Evolutionary conservation across 2,329 filamentous ascomycete genomes (phyloP), one percentile per base, ranked within the genome.

Genomic region (Fusarium palustre): DNA sequence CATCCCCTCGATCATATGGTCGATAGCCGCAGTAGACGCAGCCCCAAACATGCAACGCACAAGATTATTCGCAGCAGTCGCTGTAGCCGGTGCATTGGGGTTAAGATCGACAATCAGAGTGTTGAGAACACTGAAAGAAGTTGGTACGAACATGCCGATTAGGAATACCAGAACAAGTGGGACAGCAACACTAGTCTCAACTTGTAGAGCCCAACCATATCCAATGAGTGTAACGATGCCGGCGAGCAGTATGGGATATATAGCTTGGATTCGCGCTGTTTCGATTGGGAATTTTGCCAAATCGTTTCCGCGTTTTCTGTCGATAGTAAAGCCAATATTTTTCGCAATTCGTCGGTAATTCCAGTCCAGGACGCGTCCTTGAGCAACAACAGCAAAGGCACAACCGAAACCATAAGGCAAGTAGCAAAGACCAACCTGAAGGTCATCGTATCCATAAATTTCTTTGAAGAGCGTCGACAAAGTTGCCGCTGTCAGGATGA

Each of bases 301-400:
- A 68, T 87, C 82, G 63, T 84, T 82, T 22, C 85, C 84, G 12
- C 87, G 86, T 66, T 86, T 88, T 60, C 82, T 84, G 64, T 87
- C 86, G 67, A 93, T 86, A 3, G 82, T 80, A 59, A 93, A 82
- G 8, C 88, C 88, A 18, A 90, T 81, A 33, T 84, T 83, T 49
- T 81, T 83, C 2, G 92, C 91, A 47, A 89, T 85, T 39, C 91
- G 86, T 9, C 88, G 84, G 77, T 92, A 97, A 76, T 94, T 94
- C 83, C 87, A 89, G 77, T 88, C 86, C 48, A 87, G 79, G 8
- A 87, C 74, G 67, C 84, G 84, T 7, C 92, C 91, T 64, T 87
- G 86, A n/a, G 77, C 75, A 28, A 87, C 70, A 15, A 84, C 82
- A 2, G 85, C 81, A 12, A 82, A 61, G 39, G 81, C 84, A 59